These are phyloP conservation scores for Colletotrichum gloeosporioides DNA, from an alignment of 2,329 filamentous ascomycete species.

Conservation along the genomic window DNA sequence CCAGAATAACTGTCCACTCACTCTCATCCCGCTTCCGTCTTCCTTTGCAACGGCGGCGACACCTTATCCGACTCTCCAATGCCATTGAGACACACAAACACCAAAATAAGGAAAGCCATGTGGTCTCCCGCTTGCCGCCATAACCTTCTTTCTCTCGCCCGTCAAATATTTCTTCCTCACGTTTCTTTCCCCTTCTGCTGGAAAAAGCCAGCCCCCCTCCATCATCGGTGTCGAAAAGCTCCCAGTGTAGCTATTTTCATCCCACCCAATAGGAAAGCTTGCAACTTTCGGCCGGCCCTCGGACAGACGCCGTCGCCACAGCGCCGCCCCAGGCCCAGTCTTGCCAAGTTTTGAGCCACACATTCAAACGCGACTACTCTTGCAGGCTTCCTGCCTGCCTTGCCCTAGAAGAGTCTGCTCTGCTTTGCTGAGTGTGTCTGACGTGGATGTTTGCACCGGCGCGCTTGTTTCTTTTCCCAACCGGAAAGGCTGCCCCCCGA, in stretches of 20 bases:
- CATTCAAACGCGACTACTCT: neutral
- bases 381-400: neutral
- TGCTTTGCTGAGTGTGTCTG: neutral
- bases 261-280: neutral
- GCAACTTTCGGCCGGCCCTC: neutral
- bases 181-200: neutral
- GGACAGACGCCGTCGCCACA: neutral
- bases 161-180: neutral
- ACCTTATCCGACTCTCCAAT: neutral
- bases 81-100: neutral
- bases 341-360: neutral
- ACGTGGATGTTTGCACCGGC: neutral
- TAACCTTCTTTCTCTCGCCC: constrained; percentile 8
- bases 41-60: neutral
- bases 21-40: neutral
- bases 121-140: neutral
- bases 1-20: neutral
- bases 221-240: neutral
- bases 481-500: neutral
- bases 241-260: neutral
- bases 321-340: neutral
- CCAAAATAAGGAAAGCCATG: neutral
- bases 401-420: neutral
- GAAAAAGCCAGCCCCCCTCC: neutral
- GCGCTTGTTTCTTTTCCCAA: neutral